Conservation (phyloP, 805 yeast genomes). For the Teunomyces kruisii region DNA sequence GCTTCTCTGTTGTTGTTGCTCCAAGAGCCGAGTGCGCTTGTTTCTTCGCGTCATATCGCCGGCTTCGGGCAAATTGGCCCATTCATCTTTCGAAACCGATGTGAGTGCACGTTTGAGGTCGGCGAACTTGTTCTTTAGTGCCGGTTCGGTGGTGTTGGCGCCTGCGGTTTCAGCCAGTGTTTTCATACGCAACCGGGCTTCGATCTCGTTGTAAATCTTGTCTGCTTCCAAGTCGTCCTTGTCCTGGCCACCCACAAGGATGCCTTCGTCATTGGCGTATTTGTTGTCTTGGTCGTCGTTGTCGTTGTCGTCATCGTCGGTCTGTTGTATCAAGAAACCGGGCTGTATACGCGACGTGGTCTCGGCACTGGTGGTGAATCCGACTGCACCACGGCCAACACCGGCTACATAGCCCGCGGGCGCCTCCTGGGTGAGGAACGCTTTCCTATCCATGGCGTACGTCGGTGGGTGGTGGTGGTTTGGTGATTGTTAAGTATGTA, state of each 20-base stretch:
- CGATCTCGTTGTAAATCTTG: constrained; percentile 63
- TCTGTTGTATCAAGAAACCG: constrained; percentile 24
- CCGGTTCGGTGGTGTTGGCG: constrained; percentile 11
- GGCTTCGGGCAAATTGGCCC: constrained; percentile 85
- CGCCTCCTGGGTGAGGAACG: constrained; percentile 79
- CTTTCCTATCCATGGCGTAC: constrained; percentile 6
- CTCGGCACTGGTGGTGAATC: constrained; percentile 85
- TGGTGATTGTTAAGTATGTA: too few species aligned
- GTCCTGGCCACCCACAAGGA: constrained; percentile 30
- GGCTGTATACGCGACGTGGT: constrained; percentile 20
- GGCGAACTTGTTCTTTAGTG: constrained; percentile 20
- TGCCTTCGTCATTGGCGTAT: constrained; percentile 21
- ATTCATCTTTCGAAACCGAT: constrained; percentile 62
- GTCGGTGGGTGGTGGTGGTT: background rate
- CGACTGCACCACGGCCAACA: constrained; percentile 91
- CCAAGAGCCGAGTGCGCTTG: constrained; percentile 64
- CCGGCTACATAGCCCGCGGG: constrained; percentile 94
- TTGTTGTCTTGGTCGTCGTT: constrained; percentile 16
- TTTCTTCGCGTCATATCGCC: constrained; percentile 82
- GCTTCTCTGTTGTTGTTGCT: constrained; percentile 62
- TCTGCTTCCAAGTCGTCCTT: constrained; percentile 81
- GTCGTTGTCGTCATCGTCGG: constrained; percentile 18
- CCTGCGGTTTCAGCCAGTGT: constrained; percentile 22
- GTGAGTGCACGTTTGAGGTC: constrained; percentile 67
- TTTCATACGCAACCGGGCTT: constrained; percentile 44